Evolutionary conservation across 2,329 filamentous ascomycete genomes (phyloP).

Genomic region (Hirsutella rhossiliensis): DNA sequence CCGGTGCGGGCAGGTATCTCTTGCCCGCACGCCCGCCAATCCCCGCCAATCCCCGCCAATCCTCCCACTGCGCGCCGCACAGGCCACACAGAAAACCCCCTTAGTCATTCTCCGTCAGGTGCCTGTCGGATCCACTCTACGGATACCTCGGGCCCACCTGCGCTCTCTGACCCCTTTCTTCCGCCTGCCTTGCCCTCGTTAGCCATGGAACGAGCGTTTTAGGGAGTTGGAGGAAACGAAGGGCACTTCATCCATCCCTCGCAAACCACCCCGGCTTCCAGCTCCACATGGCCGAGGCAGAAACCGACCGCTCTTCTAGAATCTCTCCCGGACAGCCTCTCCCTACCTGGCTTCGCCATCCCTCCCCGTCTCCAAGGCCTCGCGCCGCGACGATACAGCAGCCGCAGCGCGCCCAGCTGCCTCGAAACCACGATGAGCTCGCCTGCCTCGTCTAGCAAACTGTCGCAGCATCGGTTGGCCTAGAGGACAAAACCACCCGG

Average conservation of each 20-base stretch:
- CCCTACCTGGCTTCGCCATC: not conserved
- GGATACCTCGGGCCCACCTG: not conserved
- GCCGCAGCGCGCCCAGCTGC: slow-evolving; percentile 1
- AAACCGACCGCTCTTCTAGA: not conserved
- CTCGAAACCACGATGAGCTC: slow-evolving; percentile 17
- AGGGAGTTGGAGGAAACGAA: slow-evolving; percentile 1
- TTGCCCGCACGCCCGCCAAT: not conserved
- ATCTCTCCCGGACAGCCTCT: not conserved
- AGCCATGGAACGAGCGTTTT: slow-evolving; percentile 3
- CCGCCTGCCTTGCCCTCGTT: not conserved
- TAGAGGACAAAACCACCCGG: slow-evolving; percentile 6
- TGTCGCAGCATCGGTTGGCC: slow-evolving; percentile 18
- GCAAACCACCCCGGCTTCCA: not conserved
- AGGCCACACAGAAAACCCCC: not conserved
- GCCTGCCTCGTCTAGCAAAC: slow-evolving; percentile 10
- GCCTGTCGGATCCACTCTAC: not conserved
- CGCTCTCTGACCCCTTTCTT: not conserved
- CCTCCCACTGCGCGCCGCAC: too few relatives aligned
- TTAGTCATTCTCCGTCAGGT: not conserved
- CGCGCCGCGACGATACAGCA: not conserved
- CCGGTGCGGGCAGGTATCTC: not conserved
- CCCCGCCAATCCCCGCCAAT: too few relatives aligned
- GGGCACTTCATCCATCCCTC: not conserved
- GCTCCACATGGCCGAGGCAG: slow-evolving; percentile 1
- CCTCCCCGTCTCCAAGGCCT: not conserved